Base-by-base conservation (phyloP, 352 stramenopile species). In the Pythium brachiatum region DNA sequence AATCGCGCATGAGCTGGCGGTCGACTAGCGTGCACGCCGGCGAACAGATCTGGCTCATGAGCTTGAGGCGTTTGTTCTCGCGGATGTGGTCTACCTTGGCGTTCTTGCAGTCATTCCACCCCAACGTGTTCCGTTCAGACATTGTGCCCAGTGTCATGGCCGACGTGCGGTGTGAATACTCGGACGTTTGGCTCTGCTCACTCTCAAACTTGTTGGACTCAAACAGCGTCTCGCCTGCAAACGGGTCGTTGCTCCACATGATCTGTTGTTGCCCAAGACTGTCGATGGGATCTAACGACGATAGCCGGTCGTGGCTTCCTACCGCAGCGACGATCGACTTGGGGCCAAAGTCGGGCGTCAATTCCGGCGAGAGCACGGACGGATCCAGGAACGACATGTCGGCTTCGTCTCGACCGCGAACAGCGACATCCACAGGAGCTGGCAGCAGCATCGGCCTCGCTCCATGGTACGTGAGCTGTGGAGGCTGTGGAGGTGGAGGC, bases 11-110 rank as follows among this genome's bases (percentile, higher is more conserved):
- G 16, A 87, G 59, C 15, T 61, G 73, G 39, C 75, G 79, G 41
- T 89, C 79, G 9, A 86, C 68, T 3, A 87, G 66, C 20, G 79
- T 87, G 32, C 75, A 87, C 32, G 79, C 79, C 25, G 74, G 79
- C 9, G 79, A 87, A 27, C 75, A 74, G 32, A 87, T 73, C 27
- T 84, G 53, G 46, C 77, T 64, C 53, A 89, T 68, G 12, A 89
- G 57, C 52, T 78, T 74, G 13, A 89, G 60, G 0, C 79, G 76
- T 41, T 77, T 68, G 50, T 64, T 41, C 68, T 89, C 79, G 0
- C 62, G 65, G 26, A 52, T 21, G n/a, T 66, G 36, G 13, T 87
- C 74, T 18, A 86, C 20, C 39, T 76, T 74, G 7, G 76, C 68
- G 44, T 74, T 21, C 4, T n/a, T 41, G 7, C 27, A 31, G 5